These are phyloP conservation scores for Mycosphaerella arachidis DNA, from an alignment of 2,329 filamentous ascomycete genomes.

Conservation along the genomic window DNA sequence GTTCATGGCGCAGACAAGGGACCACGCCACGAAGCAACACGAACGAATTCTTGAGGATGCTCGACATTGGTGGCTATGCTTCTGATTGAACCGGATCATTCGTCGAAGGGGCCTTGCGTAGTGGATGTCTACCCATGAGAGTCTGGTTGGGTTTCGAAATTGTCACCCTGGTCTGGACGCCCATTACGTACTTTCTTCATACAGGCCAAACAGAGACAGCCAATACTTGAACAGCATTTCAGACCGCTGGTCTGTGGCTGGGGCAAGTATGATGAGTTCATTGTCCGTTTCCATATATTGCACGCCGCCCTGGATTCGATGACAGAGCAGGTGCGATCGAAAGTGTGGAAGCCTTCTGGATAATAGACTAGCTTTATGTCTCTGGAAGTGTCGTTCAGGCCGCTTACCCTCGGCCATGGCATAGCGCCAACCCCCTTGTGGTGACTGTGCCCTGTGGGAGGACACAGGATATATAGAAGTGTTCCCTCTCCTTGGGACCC, in stretches of 20 bases:
- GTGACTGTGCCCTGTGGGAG: conserved; percentile 9
- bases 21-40: background rate
- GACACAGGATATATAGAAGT: conserved; percentile 20
- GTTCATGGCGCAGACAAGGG: background rate
- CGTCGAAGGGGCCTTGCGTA: background rate
- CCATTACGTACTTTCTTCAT: background rate
- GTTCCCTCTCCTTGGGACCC: conserved; percentile 12
- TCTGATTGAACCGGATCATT: background rate
- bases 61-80: background rate
- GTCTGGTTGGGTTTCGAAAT: background rate
- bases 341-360: conserved; percentile 5
- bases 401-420: conserved; percentile 14
- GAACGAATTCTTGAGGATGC: background rate
- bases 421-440: conserved; percentile 11
- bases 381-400: conserved; percentile 7
- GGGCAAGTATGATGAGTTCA: background rate
- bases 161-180: background rate
- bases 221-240: background rate
- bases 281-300: conserved; percentile 5
- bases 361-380: background rate
- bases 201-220: background rate
- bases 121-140: background rate
- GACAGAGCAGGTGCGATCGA: conserved; percentile 4
- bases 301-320: background rate
- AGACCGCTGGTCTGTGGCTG: background rate